Base-by-base conservation (phyloP, 73 alveolate species). In the Paramecium pentaurelia region DNA sequence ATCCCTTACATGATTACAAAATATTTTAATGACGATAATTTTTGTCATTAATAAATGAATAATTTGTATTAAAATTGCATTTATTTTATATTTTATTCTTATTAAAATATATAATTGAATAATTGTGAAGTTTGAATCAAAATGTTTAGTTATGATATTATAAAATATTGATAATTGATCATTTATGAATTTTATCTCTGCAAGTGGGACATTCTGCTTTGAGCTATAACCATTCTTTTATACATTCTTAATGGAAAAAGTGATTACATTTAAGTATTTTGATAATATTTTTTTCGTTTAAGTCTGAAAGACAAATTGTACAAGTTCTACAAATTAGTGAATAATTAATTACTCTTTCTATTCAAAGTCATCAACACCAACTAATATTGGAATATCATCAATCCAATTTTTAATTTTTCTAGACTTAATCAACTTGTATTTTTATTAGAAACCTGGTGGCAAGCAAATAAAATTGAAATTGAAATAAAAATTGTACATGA, bases 131-230 rank as follows among this genome's bases (percentile, higher is more conserved):
- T 16, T 14, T n/a, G 68, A 51, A 51, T n/a, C 25, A 51, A 51
- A 51, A 14, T 51, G 68, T 51, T 51, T 16, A 51, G 34, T 51
- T 51, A 16, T 51, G 34, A 51, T 20, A 51, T 2, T 16, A 12
- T 51, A n/a, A 51, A 6, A 51, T 51, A 51, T 51, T 7, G 25
- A 51, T 51, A 51, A 51, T 51, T 16, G 25, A 51, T 51, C 68
- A 51, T 51, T n/a, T 51, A 25, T 12, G 83, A 22, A 60, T 32
- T 12, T 75, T 3, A 32, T 47, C 70, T 30, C 70, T 75, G 36
- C 89, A 75, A 18, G 70, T 75, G 9, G 89, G 89, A 10, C 89
- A 75, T 75, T 75, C 70, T 2, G 89, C 28, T 18, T 75, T 75
- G 20, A 28, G 60, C 20, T 28, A 11, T 10, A 75, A 47, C 70